Conservation (phyloP, 768 basidiomycete genomes). For the Panus rudis region DNA sequence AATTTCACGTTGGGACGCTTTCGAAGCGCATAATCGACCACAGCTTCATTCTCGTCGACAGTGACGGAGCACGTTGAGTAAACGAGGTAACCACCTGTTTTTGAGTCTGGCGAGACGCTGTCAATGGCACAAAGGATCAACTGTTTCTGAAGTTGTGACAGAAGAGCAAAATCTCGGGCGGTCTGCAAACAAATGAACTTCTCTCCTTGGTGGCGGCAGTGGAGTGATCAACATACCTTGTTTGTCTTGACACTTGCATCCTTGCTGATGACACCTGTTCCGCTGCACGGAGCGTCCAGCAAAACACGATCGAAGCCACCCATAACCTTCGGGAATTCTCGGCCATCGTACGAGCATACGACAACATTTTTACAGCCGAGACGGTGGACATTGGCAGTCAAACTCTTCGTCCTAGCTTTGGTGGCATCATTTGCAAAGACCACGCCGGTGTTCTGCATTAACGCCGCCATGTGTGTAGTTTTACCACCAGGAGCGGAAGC, state of each 20-base stretch:
- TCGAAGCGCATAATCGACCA: conserved; percentile 93
- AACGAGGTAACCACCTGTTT: conserved; percentile 89
- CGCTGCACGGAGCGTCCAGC: conserved; percentile 95
- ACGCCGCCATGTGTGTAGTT: conserved; percentile 94
- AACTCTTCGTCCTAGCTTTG: conserved; percentile 90
- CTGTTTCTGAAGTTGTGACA: conserved; percentile 98
- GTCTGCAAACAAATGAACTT: conserved; percentile 41
- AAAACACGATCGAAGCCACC: conserved; percentile 98
- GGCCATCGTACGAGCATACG: conserved; percentile 93
- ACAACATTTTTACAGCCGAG: conserved; percentile 98
- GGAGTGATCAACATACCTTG: conserved; percentile 56
- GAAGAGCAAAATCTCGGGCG: conserved; percentile 89
- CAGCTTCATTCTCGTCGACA: conserved; percentile 97
- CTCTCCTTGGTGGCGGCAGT: not conserved
- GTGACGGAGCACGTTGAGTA: conserved; percentile 99
- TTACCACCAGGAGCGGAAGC: conserved; percentile 98
- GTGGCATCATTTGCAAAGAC: conserved; percentile 97
- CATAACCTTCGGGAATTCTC: conserved; percentile 98
- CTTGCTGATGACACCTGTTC: conserved; percentile 97
- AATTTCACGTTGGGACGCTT: conserved; percentile 91
- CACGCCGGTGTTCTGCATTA: conserved; percentile 96
- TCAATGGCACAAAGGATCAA: conserved; percentile 97
- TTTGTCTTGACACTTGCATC: conserved; percentile 96
- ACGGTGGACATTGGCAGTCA: conserved; percentile 94
- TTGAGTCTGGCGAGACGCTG: conserved; percentile 83